Base-by-base conservation (phyloP, 2,329 filamentous ascomycete genomes). In the Hypoxylon sp. region DNA sequence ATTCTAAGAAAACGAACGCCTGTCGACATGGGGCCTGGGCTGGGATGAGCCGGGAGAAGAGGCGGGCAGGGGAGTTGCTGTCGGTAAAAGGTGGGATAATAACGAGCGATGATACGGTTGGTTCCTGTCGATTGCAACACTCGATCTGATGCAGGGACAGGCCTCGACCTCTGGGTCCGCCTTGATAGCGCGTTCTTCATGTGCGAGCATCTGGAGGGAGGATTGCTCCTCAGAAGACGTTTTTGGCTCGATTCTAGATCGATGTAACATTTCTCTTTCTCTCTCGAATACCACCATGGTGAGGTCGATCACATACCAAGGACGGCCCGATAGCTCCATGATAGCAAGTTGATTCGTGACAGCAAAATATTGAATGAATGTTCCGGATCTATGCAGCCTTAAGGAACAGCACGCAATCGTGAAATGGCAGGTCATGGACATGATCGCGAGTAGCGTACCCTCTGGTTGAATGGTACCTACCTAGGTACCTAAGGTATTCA, bases 1-100 rank as follows among this genome's bases (percentile, higher is more conserved):
- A 41, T 56, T 50, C 43, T 19, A 46, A 52, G 30, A 43, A 47
- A 50, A 56, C 39, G 48, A 55, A 32, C 30, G 43, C 21, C 46
- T 60, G 55, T 65, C 39, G 53, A 57, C 43, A 52, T 37, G 60
- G 62, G 50, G 61, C 58, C 51, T 45, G 60, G 43, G 58, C 57
- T 69, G 65, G 67, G 64, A 61, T 66, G 64, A 50, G 48, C 69
- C 63, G 63, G 72, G 39, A 73, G 70, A 66, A 61, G 16, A 57
- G 54, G 52, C 51, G 50, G 37, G 32, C 30, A 65, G 65, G 70
- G 65, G 56, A 23, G 25, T 52, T 58, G 53, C 46, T 66, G 61
- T 70, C 70, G 72, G 70, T 73, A 74, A 71, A 72, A 72, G 66
- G 30, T 67, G 53, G 56, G 57, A 52, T 67, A 72, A 69, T 68